phyloP scores from a whole-genome alignment of 1,284 basidiomycete species.

The Peniophora sp. region DNA sequence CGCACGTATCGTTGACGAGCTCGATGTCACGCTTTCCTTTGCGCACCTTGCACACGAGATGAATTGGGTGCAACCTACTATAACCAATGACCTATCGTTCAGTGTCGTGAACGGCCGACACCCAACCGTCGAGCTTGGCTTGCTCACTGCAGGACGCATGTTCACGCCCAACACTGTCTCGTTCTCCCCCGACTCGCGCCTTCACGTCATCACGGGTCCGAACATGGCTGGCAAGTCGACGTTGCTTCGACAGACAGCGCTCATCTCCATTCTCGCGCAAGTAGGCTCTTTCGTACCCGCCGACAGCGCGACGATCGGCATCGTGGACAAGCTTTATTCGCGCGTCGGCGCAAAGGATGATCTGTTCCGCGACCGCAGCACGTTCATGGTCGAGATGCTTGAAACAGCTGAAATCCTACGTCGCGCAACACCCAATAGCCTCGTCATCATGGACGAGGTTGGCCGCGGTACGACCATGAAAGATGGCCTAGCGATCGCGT shows the following conservation, averaged over 20 bases:
- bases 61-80: constrained; percentile 64
- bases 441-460: constrained; percentile 97
- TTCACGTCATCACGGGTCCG: constrained; percentile 88
- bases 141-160: constrained; percentile 64
- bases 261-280: constrained; percentile 90
- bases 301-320: constrained; percentile 66
- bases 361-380: constrained; percentile 85
- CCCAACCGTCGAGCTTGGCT: constrained; percentile 87
- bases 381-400: constrained; percentile 92
- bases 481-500: constrained; percentile 91
- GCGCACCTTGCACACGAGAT: constrained; percentile 79
- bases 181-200: constrained; percentile 49
- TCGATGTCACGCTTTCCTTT: constrained; percentile 83
- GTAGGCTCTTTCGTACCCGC: constrained; percentile 92
- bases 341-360: constrained; percentile 97
- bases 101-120: constrained; percentile 79
- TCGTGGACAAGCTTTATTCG: constrained; percentile 90
- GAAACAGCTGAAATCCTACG: constrained; percentile 79
- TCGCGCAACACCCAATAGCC: constrained; percentile 73
- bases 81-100: constrained; percentile 60
- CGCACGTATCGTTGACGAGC: constrained; percentile 78
- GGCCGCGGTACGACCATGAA: constrained; percentile 90
- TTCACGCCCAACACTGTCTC: constrained; percentile 81
- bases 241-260: constrained; percentile 83
- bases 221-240: constrained; percentile 98